Conservation (phyloP, 2,329 filamentous ascomycete species). For the Colletotrichum plurivorum region DNA sequence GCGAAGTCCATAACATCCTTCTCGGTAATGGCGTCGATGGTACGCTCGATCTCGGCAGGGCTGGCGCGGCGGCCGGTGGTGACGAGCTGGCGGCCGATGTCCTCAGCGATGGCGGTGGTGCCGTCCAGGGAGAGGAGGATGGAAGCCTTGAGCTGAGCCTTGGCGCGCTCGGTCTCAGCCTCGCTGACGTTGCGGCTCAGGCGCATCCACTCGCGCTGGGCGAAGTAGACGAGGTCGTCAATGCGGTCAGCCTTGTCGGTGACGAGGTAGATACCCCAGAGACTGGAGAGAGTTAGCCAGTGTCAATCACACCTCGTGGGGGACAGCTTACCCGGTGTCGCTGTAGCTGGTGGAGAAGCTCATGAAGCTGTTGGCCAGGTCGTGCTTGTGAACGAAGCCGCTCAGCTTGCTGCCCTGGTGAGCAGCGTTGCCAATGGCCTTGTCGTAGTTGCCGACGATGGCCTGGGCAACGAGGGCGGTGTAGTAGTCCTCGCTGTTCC, state of each 20-base stretch:
- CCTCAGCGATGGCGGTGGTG: slow-evolving; percentile 96
- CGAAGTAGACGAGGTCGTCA: slow-evolving; percentile 98
- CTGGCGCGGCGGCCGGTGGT: slow-evolving; percentile 94
- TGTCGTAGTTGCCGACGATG: slow-evolving; percentile 99
- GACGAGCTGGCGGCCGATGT: slow-evolving; percentile 98
- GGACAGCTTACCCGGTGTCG: slow-evolving; percentile 86
- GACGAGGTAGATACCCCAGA: slow-evolving; percentile 99
- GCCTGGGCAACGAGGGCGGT: slow-evolving; percentile 97
- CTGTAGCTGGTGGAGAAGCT: slow-evolving; percentile 99
- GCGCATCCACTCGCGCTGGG: slow-evolving; percentile 97
- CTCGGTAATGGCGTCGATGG: slow-evolving; percentile 89
- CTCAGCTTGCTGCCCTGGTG: slow-evolving; percentile 99
- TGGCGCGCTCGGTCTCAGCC: slow-evolving; percentile 96
- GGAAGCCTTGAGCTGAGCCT: slow-evolving; percentile 98
- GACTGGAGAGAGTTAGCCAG: slow-evolving; percentile 68
- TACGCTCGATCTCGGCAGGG: slow-evolving; percentile 94
- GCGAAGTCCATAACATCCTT: slow-evolving; percentile 99
- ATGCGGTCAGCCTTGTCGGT: slow-evolving; percentile 89
- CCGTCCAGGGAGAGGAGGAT: slow-evolving; percentile 97
- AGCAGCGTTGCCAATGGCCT: slow-evolving; percentile 96
- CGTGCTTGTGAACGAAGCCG: slow-evolving; percentile 92
- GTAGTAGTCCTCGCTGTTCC: slow-evolving; percentile 99
- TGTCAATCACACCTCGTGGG: slow-evolving; percentile 42
- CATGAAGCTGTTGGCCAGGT: slow-evolving; percentile 99
- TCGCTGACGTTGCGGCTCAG: slow-evolving; percentile 89